These are phyloP conservation scores for Monosporozyma solicola DNA, from an alignment of 805 yeast species.

Conservation along the genomic window DNA sequence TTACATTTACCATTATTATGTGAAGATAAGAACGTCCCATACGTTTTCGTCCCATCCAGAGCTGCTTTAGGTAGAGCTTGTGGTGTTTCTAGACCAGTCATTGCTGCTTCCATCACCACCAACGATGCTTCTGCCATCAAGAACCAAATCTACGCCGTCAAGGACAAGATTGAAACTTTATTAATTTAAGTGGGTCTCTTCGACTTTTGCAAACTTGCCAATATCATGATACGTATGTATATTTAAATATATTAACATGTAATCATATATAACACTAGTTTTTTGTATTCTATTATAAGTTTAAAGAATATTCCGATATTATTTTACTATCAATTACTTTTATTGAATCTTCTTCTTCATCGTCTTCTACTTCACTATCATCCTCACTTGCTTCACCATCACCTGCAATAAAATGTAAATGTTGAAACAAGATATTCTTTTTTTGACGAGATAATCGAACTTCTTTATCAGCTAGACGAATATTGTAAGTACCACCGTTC, in stretches of 20 bases:
- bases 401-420: slow-evolving; percentile 1
- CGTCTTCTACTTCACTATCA: slow-evolving; percentile 1
- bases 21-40: slow-evolving; percentile 99
- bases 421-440: not conserved
- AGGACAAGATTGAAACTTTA: slow-evolving; percentile 98
- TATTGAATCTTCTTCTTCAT: not conserved
- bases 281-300: not conserved
- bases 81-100: slow-evolving; percentile 99
- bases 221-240: not conserved
- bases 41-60: slow-evolving; percentile 97
- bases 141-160: slow-evolving; percentile 92
- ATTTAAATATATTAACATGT: not conserved
- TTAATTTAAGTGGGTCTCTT: slow-evolving; percentile 53
- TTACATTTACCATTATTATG: slow-evolving; percentile 95
- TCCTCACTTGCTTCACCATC: slow-evolving; percentile 2
- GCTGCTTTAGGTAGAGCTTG: slow-evolving; percentile 99
- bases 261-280: not conserved
- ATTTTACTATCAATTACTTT: slow-evolving; percentile 7
- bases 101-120: slow-evolving; percentile 96
- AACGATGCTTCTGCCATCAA: slow-evolving; percentile 97
- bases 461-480: not conserved
- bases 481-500: slow-evolving; percentile 4
- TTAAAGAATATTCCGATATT: not conserved
- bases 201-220: not conserved
- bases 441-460: not conserved